phyloP scores from a whole-genome alignment of 73 alveolate genomes.

The Durusdinium trenchii region DNA sequence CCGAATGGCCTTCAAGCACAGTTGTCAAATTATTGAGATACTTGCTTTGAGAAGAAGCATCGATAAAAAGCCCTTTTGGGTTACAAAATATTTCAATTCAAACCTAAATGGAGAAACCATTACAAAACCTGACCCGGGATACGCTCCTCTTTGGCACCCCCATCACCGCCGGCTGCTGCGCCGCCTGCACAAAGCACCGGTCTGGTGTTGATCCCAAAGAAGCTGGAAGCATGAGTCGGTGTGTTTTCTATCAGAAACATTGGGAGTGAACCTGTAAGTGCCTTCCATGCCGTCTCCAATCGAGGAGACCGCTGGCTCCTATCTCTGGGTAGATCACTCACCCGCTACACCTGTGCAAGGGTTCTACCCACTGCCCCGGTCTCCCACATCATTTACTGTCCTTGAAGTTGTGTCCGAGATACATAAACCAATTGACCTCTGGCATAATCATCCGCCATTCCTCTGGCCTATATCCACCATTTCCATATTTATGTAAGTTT shows the following conservation, averaged over 20 bases:
- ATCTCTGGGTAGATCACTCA: neutral
- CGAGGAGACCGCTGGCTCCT: neutral
- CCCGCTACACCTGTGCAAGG: neutral
- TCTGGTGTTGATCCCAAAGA: neutral
- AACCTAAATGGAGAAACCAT: neutral
- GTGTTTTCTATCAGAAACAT: neutral
- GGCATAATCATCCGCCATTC: neutral
- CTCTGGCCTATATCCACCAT: neutral
- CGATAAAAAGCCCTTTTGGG: neutral
- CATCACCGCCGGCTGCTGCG: neutral
- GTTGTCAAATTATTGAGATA: neutral
- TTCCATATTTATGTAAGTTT: neutral
- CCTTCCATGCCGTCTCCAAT: neutral
- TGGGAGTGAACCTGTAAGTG: neutral
- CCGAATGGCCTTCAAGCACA: neutral
- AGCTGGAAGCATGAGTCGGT: neutral
- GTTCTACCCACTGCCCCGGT: neutral
- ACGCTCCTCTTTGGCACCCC: neutral
- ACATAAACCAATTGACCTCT: neutral
- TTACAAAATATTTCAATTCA: neutral
- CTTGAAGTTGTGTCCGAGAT: neutral
- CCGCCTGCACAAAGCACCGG: neutral
- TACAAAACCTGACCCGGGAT: neutral
- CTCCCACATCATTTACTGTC: neutral
- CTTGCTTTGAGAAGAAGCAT: neutral